Percentiles rank a stretch among this genome's conserved stretches.
Evolutionary conservation across 2,329 filamentous ascomycete genomes (phyloP).

Genomic region (Zasmidium citrigriseum): DNA sequence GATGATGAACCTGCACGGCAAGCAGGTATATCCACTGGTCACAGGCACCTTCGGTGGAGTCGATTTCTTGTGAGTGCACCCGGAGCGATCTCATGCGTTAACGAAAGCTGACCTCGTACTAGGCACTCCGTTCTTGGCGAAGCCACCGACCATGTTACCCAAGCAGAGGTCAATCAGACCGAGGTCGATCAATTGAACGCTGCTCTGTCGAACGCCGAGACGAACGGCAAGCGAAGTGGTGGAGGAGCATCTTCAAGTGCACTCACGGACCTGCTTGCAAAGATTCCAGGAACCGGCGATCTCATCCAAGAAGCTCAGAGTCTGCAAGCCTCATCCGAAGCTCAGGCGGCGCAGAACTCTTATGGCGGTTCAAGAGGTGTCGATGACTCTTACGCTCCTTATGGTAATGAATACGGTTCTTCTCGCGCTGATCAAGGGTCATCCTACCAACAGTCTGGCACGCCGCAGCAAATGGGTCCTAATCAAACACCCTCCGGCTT

Average conservation of each 20-base stretch:
- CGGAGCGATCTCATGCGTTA: no score
- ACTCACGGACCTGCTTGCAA: constrained; percentile 67
- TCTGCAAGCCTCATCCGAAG: constrained; percentile 50
- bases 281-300: constrained; percentile 64
- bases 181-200: constrained; percentile 51
- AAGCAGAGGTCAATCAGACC: constrained; percentile 49
- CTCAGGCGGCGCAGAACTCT: constrained; percentile 41
- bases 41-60: constrained; percentile 57
- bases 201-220: constrained; percentile 43
- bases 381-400: constrained; percentile 22
- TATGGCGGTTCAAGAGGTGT: constrained; percentile 18
- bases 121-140: constrained; percentile 54
- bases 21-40: constrained; percentile 53
- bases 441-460: constrained; percentile 33
- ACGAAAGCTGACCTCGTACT: no score
- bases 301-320: constrained; percentile 49
- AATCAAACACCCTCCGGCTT: constrained; percentile 15
- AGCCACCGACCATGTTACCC: constrained; percentile 51
- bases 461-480: constrained; percentile 39
- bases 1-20: constrained; percentile 48
- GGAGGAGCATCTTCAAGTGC: constrained; percentile 36
- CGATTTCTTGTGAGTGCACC: constrained; percentile 52
- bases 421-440: constrained; percentile 13
- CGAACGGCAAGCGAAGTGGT: constrained; percentile 32
- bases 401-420: constrained; percentile 21